Base-by-base conservation (phyloP, 2,329 filamentous ascomycete species). In the Hymenotorrendiella dingleyae region DNA sequence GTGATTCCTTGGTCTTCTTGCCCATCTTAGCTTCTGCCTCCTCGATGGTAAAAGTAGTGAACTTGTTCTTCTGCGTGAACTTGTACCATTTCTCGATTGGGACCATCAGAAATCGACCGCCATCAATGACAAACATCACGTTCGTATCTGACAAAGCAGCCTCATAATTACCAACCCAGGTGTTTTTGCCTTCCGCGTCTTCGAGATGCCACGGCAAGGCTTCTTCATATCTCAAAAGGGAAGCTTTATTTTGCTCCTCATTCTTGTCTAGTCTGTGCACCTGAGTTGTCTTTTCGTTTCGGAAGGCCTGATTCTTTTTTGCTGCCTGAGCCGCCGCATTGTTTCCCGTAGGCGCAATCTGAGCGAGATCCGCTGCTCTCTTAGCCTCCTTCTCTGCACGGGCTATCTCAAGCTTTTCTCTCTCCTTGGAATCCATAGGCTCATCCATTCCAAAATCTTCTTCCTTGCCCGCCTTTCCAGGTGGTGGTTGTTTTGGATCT, bases 11-110 rank as follows among this genome's bases (percentile, higher is more conserved):
- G 36, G 80, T 74, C 62, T 88, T 88, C 63, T 86, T 84, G 46
- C 76, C 80, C 83, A 94, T 88, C 43, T 82, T 73, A 42, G 83
- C 83, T 62, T 97, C 90, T 0, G 86, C 87, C 60, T 95, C 83
- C 49, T 95, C 90, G 9, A 90, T 80, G 0, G 80, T 83, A 62
- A 90, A 78, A 0, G 80, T 75, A 60, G 84, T 82, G 59, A 93
- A 91, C 9, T 83, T 78, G 42, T 87, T 85, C 61, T 91, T 91
- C 32, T 82, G 74, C 4, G 77, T 82, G 61, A 95, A 94, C 43
- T 80, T 85, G 67, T 98, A 98, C 82, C 86, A 96, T 59, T 96
- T 95, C 65, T 98, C 91, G 14, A 97, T 67, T 0, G 94, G 94
- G 3, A 95, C 74, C 80, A 97, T 86, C 45, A 82, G 81, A 61